Percentiles rank a stretch among this genome's conserved stretches.
These are phyloP conservation scores for Hypoxylon crocopeplum DNA, from an alignment of 495 filamentous ascomycete species.

Conservation along the genomic window DNA sequence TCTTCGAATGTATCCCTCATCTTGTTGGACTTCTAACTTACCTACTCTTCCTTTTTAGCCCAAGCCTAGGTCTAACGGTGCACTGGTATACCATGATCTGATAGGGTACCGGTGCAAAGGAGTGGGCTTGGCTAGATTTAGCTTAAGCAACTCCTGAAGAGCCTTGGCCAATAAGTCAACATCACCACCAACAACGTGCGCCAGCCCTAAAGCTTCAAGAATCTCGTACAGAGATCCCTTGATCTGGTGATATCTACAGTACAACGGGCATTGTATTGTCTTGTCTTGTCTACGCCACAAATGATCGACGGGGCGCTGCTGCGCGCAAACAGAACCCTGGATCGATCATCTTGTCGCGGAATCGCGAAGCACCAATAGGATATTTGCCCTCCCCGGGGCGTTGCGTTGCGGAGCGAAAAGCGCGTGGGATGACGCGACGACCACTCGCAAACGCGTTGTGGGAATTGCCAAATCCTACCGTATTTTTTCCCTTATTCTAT, in stretches of 20 bases:
- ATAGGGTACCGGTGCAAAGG: slow-evolving; percentile 25
- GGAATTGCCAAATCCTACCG: background rate
- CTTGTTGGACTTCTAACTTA: slow-evolving; percentile 9
- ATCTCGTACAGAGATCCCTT: too few species aligned
- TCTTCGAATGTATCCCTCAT: background rate
- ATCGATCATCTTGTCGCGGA: slow-evolving; percentile 22
- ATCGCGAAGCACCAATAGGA: slow-evolving; percentile 28
- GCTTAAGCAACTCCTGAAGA: slow-evolving; percentile 3
- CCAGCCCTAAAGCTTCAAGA: slow-evolving; percentile 22
- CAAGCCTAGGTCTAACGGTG: slow-evolving; percentile 15
- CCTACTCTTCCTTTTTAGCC: slow-evolving; percentile 3
- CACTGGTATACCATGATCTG: slow-evolving; percentile 11
- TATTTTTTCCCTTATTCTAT: too few species aligned
- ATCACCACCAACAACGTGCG: background rate
- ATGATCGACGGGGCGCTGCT: slow-evolving; percentile 13
- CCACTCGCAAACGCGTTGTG: slow-evolving; percentile 25
- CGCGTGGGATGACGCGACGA: slow-evolving; percentile 33
- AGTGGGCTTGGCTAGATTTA: slow-evolving; percentile 10
- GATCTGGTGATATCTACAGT: too few species aligned
- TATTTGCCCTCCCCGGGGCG: slow-evolving; percentile 10
- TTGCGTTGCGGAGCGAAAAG: slow-evolving; percentile 13
- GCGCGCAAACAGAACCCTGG: slow-evolving; percentile 12
- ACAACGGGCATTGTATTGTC: too few species aligned
- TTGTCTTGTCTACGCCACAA: slow-evolving; percentile 19
- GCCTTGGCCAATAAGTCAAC: slow-evolving; percentile 21